Conservation (phyloP, 2,329 filamentous ascomycete genomes). For the Alternaria rosae region DNA sequence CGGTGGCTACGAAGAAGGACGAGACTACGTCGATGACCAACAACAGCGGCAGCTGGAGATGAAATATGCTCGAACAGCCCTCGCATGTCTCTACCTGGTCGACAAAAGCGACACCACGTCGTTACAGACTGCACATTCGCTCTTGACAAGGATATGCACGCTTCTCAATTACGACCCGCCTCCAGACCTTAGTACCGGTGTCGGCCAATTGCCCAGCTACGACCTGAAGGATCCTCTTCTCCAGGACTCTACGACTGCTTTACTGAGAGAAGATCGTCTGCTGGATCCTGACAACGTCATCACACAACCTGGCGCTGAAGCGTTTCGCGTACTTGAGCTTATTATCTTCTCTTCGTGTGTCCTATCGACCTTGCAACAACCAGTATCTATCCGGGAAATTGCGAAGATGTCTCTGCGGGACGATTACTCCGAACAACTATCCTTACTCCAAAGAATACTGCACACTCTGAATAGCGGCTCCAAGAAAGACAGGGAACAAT, state of each 20-base stretch:
- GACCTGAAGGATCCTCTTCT: slow-evolving; percentile 47
- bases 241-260: slow-evolving; percentile 37
- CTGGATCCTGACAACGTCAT: slow-evolving; percentile 68
- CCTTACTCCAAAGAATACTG: slow-evolving; percentile 66
- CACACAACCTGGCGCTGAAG: slow-evolving; percentile 65
- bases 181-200: slow-evolving; percentile 54
- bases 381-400: slow-evolving; percentile 52
- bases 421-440: slow-evolving; percentile 70
- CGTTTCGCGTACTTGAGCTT: slow-evolving; percentile 68
- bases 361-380: slow-evolving; percentile 51
- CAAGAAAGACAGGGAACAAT: slow-evolving; percentile 65
- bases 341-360: slow-evolving; percentile 62
- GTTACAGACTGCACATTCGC: slow-evolving; percentile 66
- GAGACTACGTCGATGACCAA: slow-evolving; percentile 66
- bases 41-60: slow-evolving; percentile 66
- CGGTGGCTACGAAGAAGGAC: slow-evolving; percentile 62
- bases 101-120: slow-evolving; percentile 66
- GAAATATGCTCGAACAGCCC: slow-evolving; percentile 71
- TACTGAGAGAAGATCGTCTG: slow-evolving; percentile 56
- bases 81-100: slow-evolving; percentile 74
- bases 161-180: slow-evolving; percentile 68
- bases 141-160: slow-evolving; percentile 66
- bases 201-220: slow-evolving; percentile 54
- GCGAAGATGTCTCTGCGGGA: slow-evolving; percentile 70
- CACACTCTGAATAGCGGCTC: slow-evolving; percentile 60